These are phyloP conservation scores for Colletotrichum phormii DNA, from an alignment of 2,329 filamentous ascomycete species.

Conservation along the genomic window DNA sequence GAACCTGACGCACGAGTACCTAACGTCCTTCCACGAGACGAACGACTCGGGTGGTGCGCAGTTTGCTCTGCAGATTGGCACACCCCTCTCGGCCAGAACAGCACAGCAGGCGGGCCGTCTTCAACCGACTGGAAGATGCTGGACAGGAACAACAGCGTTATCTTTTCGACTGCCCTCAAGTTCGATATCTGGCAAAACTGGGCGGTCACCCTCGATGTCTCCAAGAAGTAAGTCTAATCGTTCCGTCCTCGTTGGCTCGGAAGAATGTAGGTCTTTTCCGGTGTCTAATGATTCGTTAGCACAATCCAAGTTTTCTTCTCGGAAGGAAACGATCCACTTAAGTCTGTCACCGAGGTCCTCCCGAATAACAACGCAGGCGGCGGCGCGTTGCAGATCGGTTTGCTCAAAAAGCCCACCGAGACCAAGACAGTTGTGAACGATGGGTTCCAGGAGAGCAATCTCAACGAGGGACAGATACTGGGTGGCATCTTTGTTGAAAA, in stretches of 20 bases:
- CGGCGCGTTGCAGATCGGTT: constrained; percentile 71
- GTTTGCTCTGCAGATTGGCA: constrained; percentile 66
- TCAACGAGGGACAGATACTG: constrained; percentile 64
- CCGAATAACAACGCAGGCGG: constrained; percentile 65
- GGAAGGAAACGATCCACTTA: constrained; percentile 55
- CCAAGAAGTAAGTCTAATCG: constrained; percentile 57
- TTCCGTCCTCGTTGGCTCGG: neutral
- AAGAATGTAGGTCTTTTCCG: neutral
- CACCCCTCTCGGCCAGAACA: constrained; percentile 57
- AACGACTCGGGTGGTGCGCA: constrained; percentile 61
- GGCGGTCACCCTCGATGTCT: constrained; percentile 68
- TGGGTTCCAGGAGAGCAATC: constrained; percentile 58
- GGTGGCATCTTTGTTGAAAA: constrained; percentile 66
- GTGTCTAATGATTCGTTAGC: constrained; percentile 45
- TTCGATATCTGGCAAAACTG: constrained; percentile 70
- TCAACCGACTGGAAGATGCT: constrained; percentile 58
- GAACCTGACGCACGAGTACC: constrained; percentile 71
- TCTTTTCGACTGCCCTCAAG: constrained; percentile 64
- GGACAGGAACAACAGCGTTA: constrained; percentile 58
- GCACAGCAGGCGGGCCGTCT: constrained; percentile 37
- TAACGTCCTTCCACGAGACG: constrained; percentile 63
- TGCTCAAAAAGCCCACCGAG: constrained; percentile 69
- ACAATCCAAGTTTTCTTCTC: constrained; percentile 70
- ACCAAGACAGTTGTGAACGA: constrained; percentile 57
- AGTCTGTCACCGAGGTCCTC: constrained; percentile 56